A percentile compares a stretch with the other conserved stretches of the same genome.
These are phyloP conservation scores for Gomphus sp. DNA, from an alignment of 1,284 basidiomycete genomes.

Conservation along the genomic window DNA sequence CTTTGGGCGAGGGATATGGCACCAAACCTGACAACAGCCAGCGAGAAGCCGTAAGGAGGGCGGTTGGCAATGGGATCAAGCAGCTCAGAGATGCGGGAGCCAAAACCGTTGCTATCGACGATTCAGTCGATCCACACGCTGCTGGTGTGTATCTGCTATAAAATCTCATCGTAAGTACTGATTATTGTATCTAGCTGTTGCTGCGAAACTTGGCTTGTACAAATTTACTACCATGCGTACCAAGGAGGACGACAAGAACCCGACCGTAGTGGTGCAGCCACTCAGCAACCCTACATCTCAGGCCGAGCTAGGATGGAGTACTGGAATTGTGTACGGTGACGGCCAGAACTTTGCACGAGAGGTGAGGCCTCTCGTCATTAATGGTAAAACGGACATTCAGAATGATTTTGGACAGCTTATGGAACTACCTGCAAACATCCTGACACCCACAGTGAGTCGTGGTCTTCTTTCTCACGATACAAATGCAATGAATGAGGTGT, in stretches of 20 bases:
- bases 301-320: constrained; percentile 47
- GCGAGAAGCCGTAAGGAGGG: constrained; percentile 56
- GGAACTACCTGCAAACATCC: constrained; percentile 79
- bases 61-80: constrained; percentile 52
- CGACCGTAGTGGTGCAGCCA: constrained; percentile 31
- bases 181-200: constrained; percentile 47
- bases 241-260: constrained; percentile 22
- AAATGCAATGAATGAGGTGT: constrained; percentile 6
- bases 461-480: background rate
- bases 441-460: constrained; percentile 61
- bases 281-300: constrained; percentile 25
- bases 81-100: constrained; percentile 36
- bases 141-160: constrained; percentile 35
- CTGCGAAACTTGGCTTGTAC: constrained; percentile 64
- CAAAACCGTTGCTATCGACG: constrained; percentile 51
- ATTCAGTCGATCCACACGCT: constrained; percentile 58
- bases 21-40: constrained; percentile 38
- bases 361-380: constrained; percentile 21
- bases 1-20: constrained; percentile 52
- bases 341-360: constrained; percentile 84
- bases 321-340: constrained; percentile 62
- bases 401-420: constrained; percentile 40
- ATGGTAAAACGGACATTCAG: too few relatives aligned
- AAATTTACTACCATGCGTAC: constrained; percentile 68
- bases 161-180: background rate